These are phyloP conservation scores for Cucurbita pepo DNA, from an alignment of 306 rosid species.

Conservation along the genomic window DNA sequence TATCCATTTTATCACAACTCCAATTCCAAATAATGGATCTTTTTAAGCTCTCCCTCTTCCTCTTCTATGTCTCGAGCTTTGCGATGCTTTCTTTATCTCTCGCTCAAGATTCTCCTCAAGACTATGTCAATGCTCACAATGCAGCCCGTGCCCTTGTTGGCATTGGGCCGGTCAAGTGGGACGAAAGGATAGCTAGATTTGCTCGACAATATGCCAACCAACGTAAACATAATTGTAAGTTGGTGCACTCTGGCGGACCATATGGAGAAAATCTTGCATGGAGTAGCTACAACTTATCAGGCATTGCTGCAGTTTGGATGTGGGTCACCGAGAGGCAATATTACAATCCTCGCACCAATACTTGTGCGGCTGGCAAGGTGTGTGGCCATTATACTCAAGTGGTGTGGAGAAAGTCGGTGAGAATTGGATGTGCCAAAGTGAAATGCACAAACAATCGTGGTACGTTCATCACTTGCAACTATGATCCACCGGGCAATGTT, in stretches of 20 bases:
- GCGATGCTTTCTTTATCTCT: not conserved
- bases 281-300: constrained; percentile 10
- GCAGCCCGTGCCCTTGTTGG: constrained; percentile 20
- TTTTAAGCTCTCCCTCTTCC: not conserved
- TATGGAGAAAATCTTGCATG: constrained; percentile 36
- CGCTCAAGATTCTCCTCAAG: constrained; percentile 25
- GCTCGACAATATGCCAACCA: constrained; percentile 14
- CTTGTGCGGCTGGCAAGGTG: not conserved
- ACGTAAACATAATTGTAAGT: constrained; percentile 3
- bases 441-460: constrained; percentile 1
- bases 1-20: not conserved
- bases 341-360: constrained; percentile 8
- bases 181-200: constrained; percentile 2
- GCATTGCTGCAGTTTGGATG: constrained; percentile 8
- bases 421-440: constrained; percentile 19
- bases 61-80: not conserved
- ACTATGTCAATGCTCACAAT: constrained; percentile 23
- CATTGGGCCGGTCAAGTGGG: constrained; percentile 12
- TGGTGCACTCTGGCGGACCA: constrained; percentile 22
- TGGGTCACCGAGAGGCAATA: constrained; percentile 10
- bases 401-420: constrained; percentile 14
- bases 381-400: constrained; percentile 31
- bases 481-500: constrained; percentile 14
- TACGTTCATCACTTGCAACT: constrained; percentile 11
- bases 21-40: not conserved